phyloP scores from a whole-genome alignment of 1,284 basidiomycete species.

The Takashimella tepidaria region DNA sequence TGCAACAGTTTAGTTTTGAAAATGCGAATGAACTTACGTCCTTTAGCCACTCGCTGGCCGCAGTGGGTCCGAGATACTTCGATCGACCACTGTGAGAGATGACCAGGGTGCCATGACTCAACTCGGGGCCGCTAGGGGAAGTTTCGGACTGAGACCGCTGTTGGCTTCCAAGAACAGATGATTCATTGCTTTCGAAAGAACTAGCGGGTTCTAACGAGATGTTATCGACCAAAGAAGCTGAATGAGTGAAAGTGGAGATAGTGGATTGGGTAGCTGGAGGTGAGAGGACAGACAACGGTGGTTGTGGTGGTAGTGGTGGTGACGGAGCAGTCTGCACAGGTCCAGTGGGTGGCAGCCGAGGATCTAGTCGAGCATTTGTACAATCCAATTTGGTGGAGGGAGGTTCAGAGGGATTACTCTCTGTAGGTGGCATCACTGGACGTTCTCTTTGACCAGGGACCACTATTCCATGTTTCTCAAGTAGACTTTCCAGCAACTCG shows the following conservation, averaged over 20 bases:
- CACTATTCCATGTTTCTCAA: slow-evolving; percentile 16
- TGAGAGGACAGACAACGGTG: background rate
- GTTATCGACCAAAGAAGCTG: no score
- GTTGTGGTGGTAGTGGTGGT: background rate
- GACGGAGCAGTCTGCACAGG: background rate
- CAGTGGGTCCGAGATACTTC: slow-evolving; percentile 30
- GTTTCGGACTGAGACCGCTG: background rate
- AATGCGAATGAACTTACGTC: slow-evolving; percentile 14
- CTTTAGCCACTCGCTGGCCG: slow-evolving; percentile 33
- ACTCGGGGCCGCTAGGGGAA: slow-evolving; percentile 7
- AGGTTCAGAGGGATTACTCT: background rate
- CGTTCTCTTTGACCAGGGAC: slow-evolving; percentile 4
- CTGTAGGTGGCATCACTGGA: background rate
- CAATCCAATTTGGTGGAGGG: background rate
- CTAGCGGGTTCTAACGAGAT: no score
- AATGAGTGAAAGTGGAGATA: no score
- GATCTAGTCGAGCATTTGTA: background rate
- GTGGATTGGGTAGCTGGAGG: no score
- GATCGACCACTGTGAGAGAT: slow-evolving; percentile 21
- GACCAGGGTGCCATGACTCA: slow-evolving; percentile 28
- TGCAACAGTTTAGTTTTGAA: background rate
- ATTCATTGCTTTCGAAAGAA: background rate
- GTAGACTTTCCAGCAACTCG: slow-evolving; percentile 16
- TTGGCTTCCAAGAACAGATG: background rate
- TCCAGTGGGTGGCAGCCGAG: background rate